Percentiles rank a stretch among this genome's conserved stretches.
Evolutionary conservation across 257 asterid genomes (phyloP).

Genomic region (Solanum virginianum): DNA sequence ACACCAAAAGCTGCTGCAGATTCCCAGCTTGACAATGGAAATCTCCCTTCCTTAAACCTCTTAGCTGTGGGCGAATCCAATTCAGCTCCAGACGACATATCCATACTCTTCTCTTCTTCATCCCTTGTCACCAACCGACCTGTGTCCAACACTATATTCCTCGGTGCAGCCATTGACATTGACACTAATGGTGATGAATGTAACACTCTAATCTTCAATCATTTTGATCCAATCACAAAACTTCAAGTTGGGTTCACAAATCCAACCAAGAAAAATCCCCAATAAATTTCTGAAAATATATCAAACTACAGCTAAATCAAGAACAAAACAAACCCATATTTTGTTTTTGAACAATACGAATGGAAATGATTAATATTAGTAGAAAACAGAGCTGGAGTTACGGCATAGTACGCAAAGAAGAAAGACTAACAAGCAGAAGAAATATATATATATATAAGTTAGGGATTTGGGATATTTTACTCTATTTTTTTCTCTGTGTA

Average conservation of each 20-base stretch:
- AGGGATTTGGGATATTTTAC: neutral
- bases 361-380: neutral
- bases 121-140: slow-evolving; percentile 8
- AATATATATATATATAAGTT: neutral
- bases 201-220: neutral
- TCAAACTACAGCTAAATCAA: neutral
- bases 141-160: slow-evolving; percentile 45
- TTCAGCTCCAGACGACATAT: neutral
- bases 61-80: slow-evolving; percentile 51
- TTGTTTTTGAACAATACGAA: neutral
- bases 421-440: neutral
- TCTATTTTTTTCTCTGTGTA: too few species aligned
- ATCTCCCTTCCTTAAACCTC: slow-evolving; percentile 37
- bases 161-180: slow-evolving; percentile 53
- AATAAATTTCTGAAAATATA: neutral
- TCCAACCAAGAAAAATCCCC: neutral
- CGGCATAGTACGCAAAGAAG: neutral
- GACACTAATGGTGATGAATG: neutral
- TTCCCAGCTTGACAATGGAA: slow-evolving; percentile 62
- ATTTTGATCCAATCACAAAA: neutral
- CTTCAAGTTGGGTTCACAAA: neutral
- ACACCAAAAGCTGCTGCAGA: slow-evolving; percentile 50
- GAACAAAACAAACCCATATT: neutral
- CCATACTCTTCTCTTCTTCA: slow-evolving; percentile 37
- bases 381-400: neutral